Base-by-base conservation (phyloP, 306 rosid genomes). In the Prunus kanzakura region DNA sequence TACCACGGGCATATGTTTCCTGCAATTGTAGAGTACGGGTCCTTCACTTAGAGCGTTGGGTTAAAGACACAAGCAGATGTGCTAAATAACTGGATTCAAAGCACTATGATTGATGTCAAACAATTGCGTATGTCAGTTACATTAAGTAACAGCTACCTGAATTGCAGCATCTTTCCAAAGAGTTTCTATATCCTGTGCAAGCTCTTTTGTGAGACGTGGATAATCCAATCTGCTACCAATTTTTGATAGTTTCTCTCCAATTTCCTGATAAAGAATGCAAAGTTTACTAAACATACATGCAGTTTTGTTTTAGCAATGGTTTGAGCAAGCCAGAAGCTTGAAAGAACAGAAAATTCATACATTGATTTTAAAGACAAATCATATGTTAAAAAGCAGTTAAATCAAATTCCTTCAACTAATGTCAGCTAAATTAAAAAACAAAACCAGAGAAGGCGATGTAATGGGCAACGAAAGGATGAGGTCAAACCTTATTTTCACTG, bases 1-100 rank as follows among this genome's bases (percentile, higher is more conserved):
- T 92, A 62, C 99, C 93, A 49, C 96, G 99, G 74, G 86, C 78
- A 84, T 83, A 89, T 45, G 99, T 95, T 86, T 95, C 99, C 99
- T 95, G 74, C 81, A 85, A 75, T 76, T 19, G 62, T 61, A 81
- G 52, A 74, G 79, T 55, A 73, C 45, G 18, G 50, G 27, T 32
- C 8, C 64, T 46, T 71, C 54, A 69, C 61, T 58, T 58, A 45
- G 41, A 72, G 61, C 45, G 30, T 58, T 57, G 54, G 57, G 49
- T 1, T 27, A 69, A n/a, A 54, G 46, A 27, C 8, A 23, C 3
- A 55, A 64, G 54, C 43, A 58, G 57, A 35, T 47, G 20, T 55
- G 56, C 60, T 22, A 69, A 64, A 43, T 23, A 65, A 46, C 20
- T n/a, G 45, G 62, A 47, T 32, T 71, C 67, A 70, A 56, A 81